These are phyloP conservation scores for Lolium multiflorum DNA, from an alignment of 176 grass and related monocot genomes.

Conservation along the genomic window DNA sequence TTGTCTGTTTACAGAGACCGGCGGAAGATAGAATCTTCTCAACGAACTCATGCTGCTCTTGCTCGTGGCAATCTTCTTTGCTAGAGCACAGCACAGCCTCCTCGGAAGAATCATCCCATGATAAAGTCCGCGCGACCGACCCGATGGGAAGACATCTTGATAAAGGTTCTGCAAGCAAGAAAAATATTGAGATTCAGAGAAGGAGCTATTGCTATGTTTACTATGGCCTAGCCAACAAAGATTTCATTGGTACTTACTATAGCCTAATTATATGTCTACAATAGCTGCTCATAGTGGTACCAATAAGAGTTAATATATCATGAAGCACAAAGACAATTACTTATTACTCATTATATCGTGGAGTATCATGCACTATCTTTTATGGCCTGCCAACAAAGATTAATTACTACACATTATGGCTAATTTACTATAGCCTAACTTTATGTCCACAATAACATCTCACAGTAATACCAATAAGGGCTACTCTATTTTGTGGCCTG, in stretches of 20 bases:
- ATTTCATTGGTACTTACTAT: constrained; percentile 23
- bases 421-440: constrained; percentile 26
- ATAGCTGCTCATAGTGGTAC: constrained; percentile 22
- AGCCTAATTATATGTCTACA: constrained; percentile 16
- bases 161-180: constrained; percentile 59
- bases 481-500: constrained; percentile 32
- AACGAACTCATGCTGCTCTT: constrained; percentile 64
- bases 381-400: constrained; percentile 26
- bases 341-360: too few relatives aligned
- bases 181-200: constrained; percentile 3
- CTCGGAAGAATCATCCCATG: constrained; percentile 70
- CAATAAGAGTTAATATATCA: constrained; percentile 30
- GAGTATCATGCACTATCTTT: background rate
- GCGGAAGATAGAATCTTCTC: constrained; percentile 64
- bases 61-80: constrained; percentile 47
- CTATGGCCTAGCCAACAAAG: constrained; percentile 24
- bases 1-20: constrained; percentile 50
- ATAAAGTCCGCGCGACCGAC: constrained; percentile 79
- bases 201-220: constrained; percentile 5
- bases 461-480: constrained; percentile 12
- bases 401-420: constrained; percentile 29
- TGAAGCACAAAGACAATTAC: background rate
- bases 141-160: constrained; percentile 80
- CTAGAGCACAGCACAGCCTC: constrained; percentile 27
- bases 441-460: constrained; percentile 21